Base-by-base conservation (phyloP, 2,329 filamentous ascomycete species). In the Claviceps capensis region DNA sequence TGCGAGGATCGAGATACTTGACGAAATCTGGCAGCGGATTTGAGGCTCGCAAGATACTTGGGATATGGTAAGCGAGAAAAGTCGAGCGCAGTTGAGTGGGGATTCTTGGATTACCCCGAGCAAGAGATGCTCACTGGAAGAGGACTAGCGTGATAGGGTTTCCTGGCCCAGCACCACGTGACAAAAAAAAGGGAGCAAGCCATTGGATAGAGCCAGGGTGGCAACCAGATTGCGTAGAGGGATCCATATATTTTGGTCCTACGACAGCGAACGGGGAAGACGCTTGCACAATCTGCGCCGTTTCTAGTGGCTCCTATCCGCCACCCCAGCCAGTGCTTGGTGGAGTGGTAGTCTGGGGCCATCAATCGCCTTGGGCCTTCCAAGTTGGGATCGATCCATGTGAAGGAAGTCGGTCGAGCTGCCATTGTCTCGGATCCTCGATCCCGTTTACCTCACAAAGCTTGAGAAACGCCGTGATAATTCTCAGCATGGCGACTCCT, bases 11-110 rank as follows among this genome's bases (percentile, higher is more conserved):
- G 65, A 63, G 64, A 68, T 70, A 66, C 63, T 72, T 72, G 71
- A 70, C 70, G 67, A 74, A 76, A 76, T 76, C 73, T 75, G 72
- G 66, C 65, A 69, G 69, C 73, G 75, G 74, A 77, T 75, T 76
- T 69, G 69, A 69, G 67, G 69, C 72, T 74, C 71, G 71, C 67
- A 70, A 68, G 70, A 67, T 69, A 67, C 65, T 67, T 69, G 68
- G 67, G 67, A 65, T 65, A 66, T 70, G 66, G 67, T 68, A 66
- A 67, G 64, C 68, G 66, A 69, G 68, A 74, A 74, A 75, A 76
- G 67, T 76, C 73, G 67, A 63, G 65, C 67, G 65, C 63, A 63
- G 60, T 60, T 60, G 61, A 61, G 64, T 64, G 65, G 62, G 60
- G 55, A 59, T 53, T 59, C 59, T 58, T 34, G 54, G 57, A 62